These are phyloP conservation scores for Elsinoe fawcettii DNA, from an alignment of 2,329 filamentous ascomycete species.

Conservation along the genomic window DNA sequence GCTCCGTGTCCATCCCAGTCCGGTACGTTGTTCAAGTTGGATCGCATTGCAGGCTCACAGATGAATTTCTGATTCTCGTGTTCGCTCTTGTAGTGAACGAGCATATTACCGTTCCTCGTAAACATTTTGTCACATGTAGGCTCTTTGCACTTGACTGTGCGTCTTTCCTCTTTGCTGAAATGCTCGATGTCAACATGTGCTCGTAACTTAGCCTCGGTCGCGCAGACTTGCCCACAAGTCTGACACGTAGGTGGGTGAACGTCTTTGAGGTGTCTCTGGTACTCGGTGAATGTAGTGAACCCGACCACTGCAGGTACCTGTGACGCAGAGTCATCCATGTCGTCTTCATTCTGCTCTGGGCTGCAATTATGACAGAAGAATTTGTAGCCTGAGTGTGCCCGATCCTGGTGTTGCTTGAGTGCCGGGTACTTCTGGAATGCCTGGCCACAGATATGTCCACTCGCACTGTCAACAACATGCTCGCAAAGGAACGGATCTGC, in stretches of 20 bases:
- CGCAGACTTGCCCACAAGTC: constrained; percentile 63
- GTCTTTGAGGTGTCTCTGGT: constrained; percentile 65
- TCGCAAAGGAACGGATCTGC: constrained; percentile 63
- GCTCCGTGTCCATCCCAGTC: constrained; percentile 59
- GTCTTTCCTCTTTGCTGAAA: constrained; percentile 24
- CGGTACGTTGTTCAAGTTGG: constrained; percentile 47
- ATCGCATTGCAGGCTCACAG: constrained; percentile 65
- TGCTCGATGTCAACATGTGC: constrained; percentile 74
- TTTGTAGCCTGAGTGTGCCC: constrained; percentile 60
- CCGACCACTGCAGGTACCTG: constrained; percentile 19
- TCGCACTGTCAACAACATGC: constrained; percentile 44
- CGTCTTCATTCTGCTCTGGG: constrained; percentile 20
- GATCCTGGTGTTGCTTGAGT: constrained; percentile 62
- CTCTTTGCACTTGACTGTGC: constrained; percentile 52
- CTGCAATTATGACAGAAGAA: constrained; percentile 74
- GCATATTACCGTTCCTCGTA: constrained; percentile 75
- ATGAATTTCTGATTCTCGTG: constrained; percentile 69
- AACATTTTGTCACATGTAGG: constrained; percentile 67
- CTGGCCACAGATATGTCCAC: constrained; percentile 52
- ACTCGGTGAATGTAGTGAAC: constrained; percentile 64
- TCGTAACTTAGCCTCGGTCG: constrained; percentile 59
- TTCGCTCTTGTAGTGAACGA: constrained; percentile 66
- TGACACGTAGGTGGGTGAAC: constrained; percentile 66
- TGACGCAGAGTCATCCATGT: constrained; percentile 25
- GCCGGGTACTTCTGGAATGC: constrained; percentile 67